phyloP scores from a whole-genome alignment of 352 stramenopile genomes.

The Hyaloperonospora brassicae region DNA sequence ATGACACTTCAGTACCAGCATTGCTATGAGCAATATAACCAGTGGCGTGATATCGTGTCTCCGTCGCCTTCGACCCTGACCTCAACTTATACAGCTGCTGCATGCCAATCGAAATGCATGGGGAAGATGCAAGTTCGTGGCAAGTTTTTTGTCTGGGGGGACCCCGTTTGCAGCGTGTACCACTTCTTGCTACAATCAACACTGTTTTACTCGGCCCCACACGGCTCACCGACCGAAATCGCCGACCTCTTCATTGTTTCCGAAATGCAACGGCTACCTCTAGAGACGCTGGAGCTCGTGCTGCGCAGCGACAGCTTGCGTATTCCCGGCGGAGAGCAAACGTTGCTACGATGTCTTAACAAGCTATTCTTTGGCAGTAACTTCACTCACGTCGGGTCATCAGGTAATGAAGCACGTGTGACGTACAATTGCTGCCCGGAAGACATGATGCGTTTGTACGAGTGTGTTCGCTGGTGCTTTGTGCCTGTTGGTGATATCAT shows the following conservation, averaged over 20 bases:
- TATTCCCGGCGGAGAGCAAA: conserved; percentile 46
- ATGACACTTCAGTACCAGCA: conserved; percentile 35
- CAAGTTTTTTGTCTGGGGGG: conserved; percentile 44
- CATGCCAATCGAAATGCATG: conserved; percentile 12
- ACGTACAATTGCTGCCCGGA: conserved; percentile 26
- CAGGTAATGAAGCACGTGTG: conserved; percentile 6
- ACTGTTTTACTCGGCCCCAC: conserved; percentile 49
- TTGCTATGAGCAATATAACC: conserved; percentile 23
- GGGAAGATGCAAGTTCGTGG: conserved; percentile 23
- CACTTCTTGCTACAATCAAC: conserved; percentile 57
- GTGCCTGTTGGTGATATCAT: conserved; percentile 54
- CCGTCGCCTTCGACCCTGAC: conserved; percentile 13
- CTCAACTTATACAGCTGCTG: conserved; percentile 3
- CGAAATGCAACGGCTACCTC: conserved; percentile 39
- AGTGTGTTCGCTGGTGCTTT: conserved; percentile 62
- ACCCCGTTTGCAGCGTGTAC: conserved; percentile 57
- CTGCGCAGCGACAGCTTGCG: conserved; percentile 55
- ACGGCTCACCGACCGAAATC: conserved; percentile 17
- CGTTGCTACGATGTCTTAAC: conserved; percentile 35
- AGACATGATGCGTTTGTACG: conserved; percentile 43
- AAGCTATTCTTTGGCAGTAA: conserved; percentile 33
- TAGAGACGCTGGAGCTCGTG: conserved; percentile 53
- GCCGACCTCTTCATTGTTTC: conserved; percentile 27
- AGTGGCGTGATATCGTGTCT: conserved; percentile 25
- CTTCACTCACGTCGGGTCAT: conserved; percentile 12